These are phyloP conservation scores for Acacia crassicarpa DNA, from an alignment of 306 rosid genomes.

Conservation along the genomic window DNA sequence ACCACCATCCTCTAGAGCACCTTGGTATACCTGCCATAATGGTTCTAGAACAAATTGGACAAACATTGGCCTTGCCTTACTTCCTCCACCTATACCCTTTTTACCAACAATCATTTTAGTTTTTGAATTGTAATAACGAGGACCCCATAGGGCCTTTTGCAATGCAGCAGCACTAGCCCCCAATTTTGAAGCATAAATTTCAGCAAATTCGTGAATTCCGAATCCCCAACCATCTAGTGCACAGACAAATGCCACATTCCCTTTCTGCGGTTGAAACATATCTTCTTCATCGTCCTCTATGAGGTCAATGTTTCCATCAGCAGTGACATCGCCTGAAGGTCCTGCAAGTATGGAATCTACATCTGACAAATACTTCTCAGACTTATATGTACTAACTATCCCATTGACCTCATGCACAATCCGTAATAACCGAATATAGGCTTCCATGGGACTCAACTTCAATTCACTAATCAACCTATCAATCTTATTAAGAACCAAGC, in stretches of 20 bases:
- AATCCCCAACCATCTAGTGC: conserved; percentile 96
- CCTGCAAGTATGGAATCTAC: conserved; percentile 73
- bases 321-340: conserved; percentile 30
- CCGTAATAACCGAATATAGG: conserved; percentile 54
- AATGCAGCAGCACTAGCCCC: conserved; percentile 65
- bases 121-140: conserved; percentile 56
- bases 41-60: conserved; percentile 89
- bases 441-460: conserved; percentile 71
- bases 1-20: conserved; percentile 57
- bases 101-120: conserved; percentile 81
- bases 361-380: conserved; percentile 76
- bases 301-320: conserved; percentile 41
- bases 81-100: conserved; percentile 53
- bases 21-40: conserved; percentile 75
- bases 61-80: conserved; percentile 78
- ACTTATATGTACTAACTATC: conserved; percentile 74
- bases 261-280: conserved; percentile 81
- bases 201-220: conserved; percentile 66
- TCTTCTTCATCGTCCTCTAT: conserved; percentile 80
- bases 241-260: conserved; percentile 82
- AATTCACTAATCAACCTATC: conserved; percentile 80
- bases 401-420: conserved; percentile 86
- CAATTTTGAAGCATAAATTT: conserved; percentile 64
- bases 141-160: conserved; percentile 79
- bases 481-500: conserved; percentile 80